Conservation (phyloP, 345 rosid genomes). For the Fremontodendron californicum region DNA sequence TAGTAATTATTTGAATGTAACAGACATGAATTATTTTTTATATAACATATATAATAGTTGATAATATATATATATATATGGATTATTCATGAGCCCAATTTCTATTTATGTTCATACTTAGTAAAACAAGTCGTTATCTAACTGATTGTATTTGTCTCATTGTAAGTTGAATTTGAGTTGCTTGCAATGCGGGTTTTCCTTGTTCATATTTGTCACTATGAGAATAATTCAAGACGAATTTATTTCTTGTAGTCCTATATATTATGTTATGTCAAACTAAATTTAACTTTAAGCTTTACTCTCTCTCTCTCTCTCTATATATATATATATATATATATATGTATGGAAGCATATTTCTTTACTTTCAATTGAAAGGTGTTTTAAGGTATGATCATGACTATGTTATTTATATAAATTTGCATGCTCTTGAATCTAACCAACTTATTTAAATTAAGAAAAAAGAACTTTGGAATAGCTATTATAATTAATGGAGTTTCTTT, state of each 20-base stretch:
- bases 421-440: too few relatives aligned
- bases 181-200: neutral
- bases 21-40: neutral
- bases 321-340: too few relatives aligned
- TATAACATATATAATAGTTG: neutral
- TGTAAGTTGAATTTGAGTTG: neutral
- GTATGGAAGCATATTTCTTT: too few relatives aligned
- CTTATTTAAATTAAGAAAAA: too few relatives aligned
- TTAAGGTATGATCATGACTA: too few relatives aligned
- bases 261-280: neutral
- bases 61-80: too few relatives aligned
- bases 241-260: neutral
- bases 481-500: too few relatives aligned
- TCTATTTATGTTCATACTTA: neutral
- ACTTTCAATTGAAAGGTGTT: too few relatives aligned
- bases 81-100: too few relatives aligned
- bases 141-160: neutral
- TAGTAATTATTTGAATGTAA: neutral
- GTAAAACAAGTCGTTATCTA: neutral
- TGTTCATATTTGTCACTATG: slow-evolving; percentile 1
- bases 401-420: too few relatives aligned
- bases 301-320: too few relatives aligned
- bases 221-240: neutral
- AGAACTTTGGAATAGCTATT: too few relatives aligned
- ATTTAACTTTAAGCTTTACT: neutral